Base-by-base conservation (phyloP, 2,329 filamentous ascomycete genomes). In the Cryphonectria naterciae region DNA sequence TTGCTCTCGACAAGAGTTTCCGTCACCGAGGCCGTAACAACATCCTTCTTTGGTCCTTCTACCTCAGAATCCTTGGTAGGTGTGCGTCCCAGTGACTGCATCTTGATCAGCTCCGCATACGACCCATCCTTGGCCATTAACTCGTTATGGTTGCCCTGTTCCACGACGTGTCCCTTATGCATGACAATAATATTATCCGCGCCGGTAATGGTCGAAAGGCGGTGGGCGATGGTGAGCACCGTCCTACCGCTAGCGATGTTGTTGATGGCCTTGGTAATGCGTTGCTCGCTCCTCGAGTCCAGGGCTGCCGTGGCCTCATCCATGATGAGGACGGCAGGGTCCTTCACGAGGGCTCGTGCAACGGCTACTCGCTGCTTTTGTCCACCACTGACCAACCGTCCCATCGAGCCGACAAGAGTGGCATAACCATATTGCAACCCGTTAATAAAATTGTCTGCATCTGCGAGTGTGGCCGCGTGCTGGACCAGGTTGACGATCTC, bases 231-330 rank as follows among this genome's bases (percentile, higher is more conserved):
- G 2, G 88, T 84, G 64, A 92, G 86, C 0, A 88, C 89, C 0
- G 89, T 91, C 28, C 88, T 81, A 35, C 84, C 83, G 11, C 62
- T 67, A 19, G 83, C 76, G 73, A 86, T 79, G 68, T 78, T 74
- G 74, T 85, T 82, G 22, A 88, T 80, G 5, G 83, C 83, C 43
- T 76, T 77, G 74, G 88, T 85, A 60, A 91, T 89, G 5, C 84
- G 81, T 61, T 81, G 81, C 75, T 91, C 89, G 63, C 84, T 88
- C 2, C 83, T 83, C 19, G 87, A 88, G 75, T 91, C 89, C 0
- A 91, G 81, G 1, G 88, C 84, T 0, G 87, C 85, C 1, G 89
- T 91, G 2, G 88, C 88, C 75, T 91, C 89, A 61, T 91, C 89
- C 2, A 91, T 80, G 15, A 91, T 82, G 3, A 91, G 80, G 11